Base-by-base conservation (phyloP, 331 rosid species). In the Quercus tomentella region DNA sequence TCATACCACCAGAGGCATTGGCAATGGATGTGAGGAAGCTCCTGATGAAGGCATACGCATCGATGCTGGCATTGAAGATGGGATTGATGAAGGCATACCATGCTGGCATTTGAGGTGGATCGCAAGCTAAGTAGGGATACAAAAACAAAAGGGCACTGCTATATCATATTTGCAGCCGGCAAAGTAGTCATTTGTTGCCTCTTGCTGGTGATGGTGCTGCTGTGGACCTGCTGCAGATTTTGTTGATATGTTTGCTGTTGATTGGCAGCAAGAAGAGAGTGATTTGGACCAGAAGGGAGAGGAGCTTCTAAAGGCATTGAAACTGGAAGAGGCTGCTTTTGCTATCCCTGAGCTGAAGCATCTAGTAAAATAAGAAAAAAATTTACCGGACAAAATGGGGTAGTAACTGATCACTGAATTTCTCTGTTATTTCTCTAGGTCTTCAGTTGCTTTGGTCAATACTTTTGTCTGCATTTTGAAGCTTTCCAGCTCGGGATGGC, bases 281-380 rank as follows among this genome's bases (percentile, higher is more conserved):
- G 99, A 82, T 95, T 98, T 25, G 99, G 99, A 76, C 99, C 99
- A 26, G 99, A 97, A 30, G 99, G 99, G 60, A 95, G 98, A 85
- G 98, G 97, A 72, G 99, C 96, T 57, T 93, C 96, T 81, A 89
- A 74, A 30, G 89, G 85, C 87, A 89, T 84, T 15, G 98, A 87
- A 68, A 74, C 89, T 35, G 89, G 89, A 84, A 88, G 96, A 76
- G 97, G 79, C 73, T 92, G 98, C 78, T 92, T 93, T 73, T 87
- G 93, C 51, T 93, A 97, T 74, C 98, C 99, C 76, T 88, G 94
- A 74, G 61, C 77, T 12, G 92, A 80, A 68, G 82, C 41, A 79
- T 95, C 98, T 55, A 91, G n/a, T n/a, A n/a, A n/a, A n/a, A n/a
- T n/a, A n/a, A n/a, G n/a, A n/a, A n/a, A n/a, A n/a, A n/a, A n/a